Conservation (phyloP, 1,284 basidiomycete genomes). For the Trichosporon inkin region DNA sequence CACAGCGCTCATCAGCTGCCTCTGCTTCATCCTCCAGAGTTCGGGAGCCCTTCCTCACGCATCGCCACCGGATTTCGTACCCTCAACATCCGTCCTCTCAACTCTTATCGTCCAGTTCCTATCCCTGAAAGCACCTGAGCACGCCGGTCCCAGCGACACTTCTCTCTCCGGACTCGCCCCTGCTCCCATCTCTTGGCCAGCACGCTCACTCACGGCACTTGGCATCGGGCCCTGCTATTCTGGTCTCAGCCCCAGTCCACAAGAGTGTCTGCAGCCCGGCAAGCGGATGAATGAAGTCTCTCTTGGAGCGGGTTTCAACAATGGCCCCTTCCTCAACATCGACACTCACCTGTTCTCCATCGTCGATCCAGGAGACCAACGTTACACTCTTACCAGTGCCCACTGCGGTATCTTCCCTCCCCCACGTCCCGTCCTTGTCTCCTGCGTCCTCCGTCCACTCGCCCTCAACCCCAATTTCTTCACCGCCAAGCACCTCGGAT, state of each 20-base stretch:
- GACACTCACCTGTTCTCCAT: constrained; percentile 2
- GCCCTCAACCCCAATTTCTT: background rate
- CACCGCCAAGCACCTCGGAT: background rate
- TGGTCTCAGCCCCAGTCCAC: no score
- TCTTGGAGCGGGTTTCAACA: background rate
- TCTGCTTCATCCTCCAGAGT: background rate
- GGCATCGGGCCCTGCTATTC: no score
- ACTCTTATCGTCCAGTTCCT: background rate
- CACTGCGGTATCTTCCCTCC: background rate
- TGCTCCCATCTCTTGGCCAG: no score
- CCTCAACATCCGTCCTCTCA: background rate
- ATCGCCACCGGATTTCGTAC: constrained; percentile 7
- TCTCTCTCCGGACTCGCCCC: background rate
- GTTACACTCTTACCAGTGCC: background rate
- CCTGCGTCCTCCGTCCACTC: background rate
- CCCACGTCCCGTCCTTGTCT: background rate
- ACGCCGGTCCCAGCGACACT: background rate
- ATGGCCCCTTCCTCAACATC: background rate
- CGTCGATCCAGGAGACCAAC: background rate
- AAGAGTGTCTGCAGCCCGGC: no score
- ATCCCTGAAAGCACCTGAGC: background rate
- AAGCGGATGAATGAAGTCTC: background rate
- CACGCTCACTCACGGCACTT: no score
- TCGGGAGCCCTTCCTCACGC: background rate
- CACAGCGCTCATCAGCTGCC: background rate